Conservation (phyloP, 179 eudicot species). For the Spinacia oleracea region DNA sequence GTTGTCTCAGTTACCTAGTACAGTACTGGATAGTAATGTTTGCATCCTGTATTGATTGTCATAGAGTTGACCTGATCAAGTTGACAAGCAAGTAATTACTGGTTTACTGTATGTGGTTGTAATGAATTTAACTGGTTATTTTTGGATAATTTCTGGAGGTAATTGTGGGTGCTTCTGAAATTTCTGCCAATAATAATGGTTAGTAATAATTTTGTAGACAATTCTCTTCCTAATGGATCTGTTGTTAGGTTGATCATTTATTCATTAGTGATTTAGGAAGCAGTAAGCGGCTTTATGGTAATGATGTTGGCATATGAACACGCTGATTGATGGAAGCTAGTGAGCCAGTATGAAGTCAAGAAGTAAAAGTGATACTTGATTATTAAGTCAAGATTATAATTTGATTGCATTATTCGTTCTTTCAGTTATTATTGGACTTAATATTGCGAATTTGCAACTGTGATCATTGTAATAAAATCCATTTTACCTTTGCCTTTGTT, state of each 20-base stretch:
- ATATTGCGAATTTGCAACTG: not conserved
- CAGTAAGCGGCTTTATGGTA: not conserved
- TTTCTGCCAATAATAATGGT: not conserved
- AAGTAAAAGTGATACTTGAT: not conserved
- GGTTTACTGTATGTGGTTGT: not conserved
- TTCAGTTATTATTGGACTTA: not conserved
- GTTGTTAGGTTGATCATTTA: not conserved
- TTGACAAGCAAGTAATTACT: not conserved
- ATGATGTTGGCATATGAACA: not conserved
- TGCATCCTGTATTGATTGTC: not conserved
- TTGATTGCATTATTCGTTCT: not conserved
- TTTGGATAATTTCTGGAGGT: not conserved
- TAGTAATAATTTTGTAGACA: not conserved
- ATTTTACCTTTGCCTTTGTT: not conserved
- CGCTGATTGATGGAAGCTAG: not conserved
- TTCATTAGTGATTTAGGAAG: not conserved
- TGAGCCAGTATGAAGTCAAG: not conserved
- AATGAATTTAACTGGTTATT: too few relatives aligned
- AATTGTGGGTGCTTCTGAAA: not conserved
- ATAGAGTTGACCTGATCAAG: conserved; percentile 2
- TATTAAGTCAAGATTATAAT: not conserved
- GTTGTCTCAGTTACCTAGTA: not conserved
- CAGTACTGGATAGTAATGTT: not conserved
- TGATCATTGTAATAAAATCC: not conserved
- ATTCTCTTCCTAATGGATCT: not conserved